Base-by-base conservation (phyloP, 768 basidiomycete genomes). In the Boletus reticulatus region DNA sequence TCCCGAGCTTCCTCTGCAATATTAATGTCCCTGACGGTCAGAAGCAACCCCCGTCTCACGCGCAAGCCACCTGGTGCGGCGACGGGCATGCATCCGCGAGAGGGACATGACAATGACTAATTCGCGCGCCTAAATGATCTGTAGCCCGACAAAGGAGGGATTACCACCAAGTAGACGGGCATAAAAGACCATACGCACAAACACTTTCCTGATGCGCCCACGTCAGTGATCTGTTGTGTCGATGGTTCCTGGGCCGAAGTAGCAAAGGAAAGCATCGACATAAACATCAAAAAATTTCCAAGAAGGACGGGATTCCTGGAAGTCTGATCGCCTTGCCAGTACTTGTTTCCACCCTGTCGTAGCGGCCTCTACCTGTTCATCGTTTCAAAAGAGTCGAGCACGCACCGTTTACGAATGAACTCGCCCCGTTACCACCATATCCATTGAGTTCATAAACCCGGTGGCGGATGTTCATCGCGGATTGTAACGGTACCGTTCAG, bases 221-320 rank as follows among this genome's bases (percentile, higher is more conserved):
- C 37, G 29, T 53, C 48, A 56, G 44, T 50, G 58, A 67, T 57
- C 53, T 37, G 52, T 56, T 51, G 51, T 42, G 34, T 13, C 53
- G 64, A 68, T 60, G 52, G 64, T 63, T 52, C 64, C 66, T 66
- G 52, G 42, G 41, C 7, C 32, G 62, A 63, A 66, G 57, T 50
- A 41, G 24, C 22, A 42, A 42, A 49, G 22, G 48, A 14, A 37
- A 27, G 39, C 56, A 66, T 56, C 56, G 54, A 59, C 54, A 66
- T 58, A 56, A 57, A 59, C 48, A 53, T 54, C 54, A 56, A 53
- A 67, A 50, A 46, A 1, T 45, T 58, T 50, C 29, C 39, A 17
- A 56, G 61, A 65, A 67, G 57, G 24, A 22, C 53, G 53, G 49
- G 43, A 52, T 60, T 52, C 52, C 51, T 50, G 43, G 54, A 57